Base-by-base conservation (phyloP, 306 rosid genomes). In the Cicer cuneatum region DNA sequence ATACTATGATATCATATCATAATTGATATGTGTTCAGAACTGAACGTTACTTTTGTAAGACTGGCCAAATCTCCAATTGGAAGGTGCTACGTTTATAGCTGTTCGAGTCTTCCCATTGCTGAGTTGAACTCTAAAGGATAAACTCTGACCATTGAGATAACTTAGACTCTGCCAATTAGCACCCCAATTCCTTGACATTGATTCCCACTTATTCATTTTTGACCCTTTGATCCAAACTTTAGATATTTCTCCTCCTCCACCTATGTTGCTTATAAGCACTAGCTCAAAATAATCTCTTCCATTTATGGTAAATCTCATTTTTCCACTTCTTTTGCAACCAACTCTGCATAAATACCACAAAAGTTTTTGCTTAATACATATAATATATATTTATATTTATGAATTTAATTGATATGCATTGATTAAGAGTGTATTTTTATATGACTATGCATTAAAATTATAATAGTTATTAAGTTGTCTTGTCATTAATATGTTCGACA, bases 161-260 rank as follows among this genome's bases (percentile, higher is more conserved):
- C 80, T 65, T 12, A 58, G 68, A 72, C 89, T 88, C 15, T 83
- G 92, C 92, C 92, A 85, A 15, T 88, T 88, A 13, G 62, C 52
- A 1, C 89, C 89, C 92, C 92, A 83, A 21, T 83, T 83, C 74
- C 89, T 79, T 75, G 89, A 74, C 89, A 88, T 88, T 60, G 84
- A 0, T 77, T 83, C 88, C 89, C 92, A 85, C 49, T 42, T 77
- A 33, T 7, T 81, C 71, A 74, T 77, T 56, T 78, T 83, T 29
- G 88, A 85, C 56, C 89, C 92, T 85, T 74, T 74, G 72, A 88
- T 71, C 92, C 89, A 88, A 62, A 88, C 88, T 15, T 16, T 14
- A 0, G 89, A 85, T 9, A 88, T 83, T 0, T 88, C 89, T 11
- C 92, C 92, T 24, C 61, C 81, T 79, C 83, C 87, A 1, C 88